Conservation (phyloP, 352 stramenopile species). For the Thraustochytrium striatum region DNA sequence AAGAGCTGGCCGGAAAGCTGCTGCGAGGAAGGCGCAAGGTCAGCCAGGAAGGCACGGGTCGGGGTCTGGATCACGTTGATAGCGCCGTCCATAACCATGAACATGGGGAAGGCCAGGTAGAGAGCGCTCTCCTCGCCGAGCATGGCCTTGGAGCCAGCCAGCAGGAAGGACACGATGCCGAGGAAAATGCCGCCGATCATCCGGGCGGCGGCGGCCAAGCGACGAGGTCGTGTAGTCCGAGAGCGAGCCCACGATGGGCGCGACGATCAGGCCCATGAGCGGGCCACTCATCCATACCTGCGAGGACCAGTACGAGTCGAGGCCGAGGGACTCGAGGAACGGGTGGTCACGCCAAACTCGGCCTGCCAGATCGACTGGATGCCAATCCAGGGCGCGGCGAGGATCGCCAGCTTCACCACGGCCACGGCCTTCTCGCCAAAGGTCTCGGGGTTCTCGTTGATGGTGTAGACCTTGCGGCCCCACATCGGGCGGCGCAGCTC, state of each 20-base stretch:
- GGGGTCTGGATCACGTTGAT: slow-evolving; percentile 15
- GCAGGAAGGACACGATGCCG: background rate
- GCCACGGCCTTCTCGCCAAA: background rate
- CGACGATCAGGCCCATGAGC: slow-evolving; percentile 2
- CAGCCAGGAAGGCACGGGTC: slow-evolving; percentile 1
- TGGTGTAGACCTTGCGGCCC: too few relatives aligned
- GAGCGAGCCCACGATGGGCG: slow-evolving; percentile 1
- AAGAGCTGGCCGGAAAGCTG: slow-evolving; percentile 6
- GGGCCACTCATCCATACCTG: slow-evolving; percentile 1
- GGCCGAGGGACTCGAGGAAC: background rate
- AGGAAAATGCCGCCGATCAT: slow-evolving; percentile 4
- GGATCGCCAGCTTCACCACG: background rate
- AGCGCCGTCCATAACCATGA: slow-evolving; percentile 5
- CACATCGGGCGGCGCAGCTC: too few relatives aligned
- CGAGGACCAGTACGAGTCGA: background rate
- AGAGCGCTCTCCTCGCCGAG: background rate
- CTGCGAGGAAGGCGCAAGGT: background rate
- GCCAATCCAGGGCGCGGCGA: background rate
- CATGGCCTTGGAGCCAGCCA: background rate
- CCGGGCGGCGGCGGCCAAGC: background rate
- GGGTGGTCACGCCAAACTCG: background rate
- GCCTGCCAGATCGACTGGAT: slow-evolving; percentile 26
- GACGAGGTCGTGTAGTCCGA: background rate
- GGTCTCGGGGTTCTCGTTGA: background rate
- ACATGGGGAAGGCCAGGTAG: background rate